phyloP scores from a whole-genome alignment of 2,329 filamentous ascomycete species.

The Ceratocystis cubensis region DNA sequence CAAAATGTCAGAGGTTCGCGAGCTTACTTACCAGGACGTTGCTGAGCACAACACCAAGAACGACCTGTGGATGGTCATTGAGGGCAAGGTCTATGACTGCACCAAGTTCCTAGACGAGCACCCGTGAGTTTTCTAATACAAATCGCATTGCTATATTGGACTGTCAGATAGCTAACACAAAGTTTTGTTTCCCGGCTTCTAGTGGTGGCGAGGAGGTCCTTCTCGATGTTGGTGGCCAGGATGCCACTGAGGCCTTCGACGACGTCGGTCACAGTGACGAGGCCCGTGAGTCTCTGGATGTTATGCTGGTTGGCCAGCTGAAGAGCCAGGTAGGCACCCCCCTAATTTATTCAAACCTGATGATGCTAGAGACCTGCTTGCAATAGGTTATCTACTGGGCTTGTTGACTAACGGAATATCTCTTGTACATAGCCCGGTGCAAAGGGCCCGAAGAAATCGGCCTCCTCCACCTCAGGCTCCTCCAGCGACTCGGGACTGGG shows the following conservation, averaged over 20 bases:
- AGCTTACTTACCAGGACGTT: conserved; percentile 69
- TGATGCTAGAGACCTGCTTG: no score
- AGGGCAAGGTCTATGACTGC: conserved; percentile 92
- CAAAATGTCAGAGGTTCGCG: conserved; percentile 29
- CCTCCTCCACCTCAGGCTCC: conserved; percentile 37
- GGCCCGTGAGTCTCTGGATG: conserved; percentile 82
- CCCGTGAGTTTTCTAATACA: conserved; percentile 47
- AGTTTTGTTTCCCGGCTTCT: conserved; percentile 21
- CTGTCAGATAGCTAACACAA: not conserved
- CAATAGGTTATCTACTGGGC: no score
- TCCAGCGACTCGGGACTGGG: conserved; percentile 48
- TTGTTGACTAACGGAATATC: not conserved
- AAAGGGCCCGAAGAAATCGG: conserved; percentile 53
- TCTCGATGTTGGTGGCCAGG: conserved; percentile 88
- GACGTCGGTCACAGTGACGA: conserved; percentile 99
- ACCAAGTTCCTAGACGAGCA: conserved; percentile 93
- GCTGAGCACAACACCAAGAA: conserved; percentile 83
- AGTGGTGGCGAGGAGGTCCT: conserved; percentile 98
- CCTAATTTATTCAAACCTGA: not conserved
- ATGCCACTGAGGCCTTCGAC: conserved; percentile 95
- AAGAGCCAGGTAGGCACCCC: conserved; percentile 59
- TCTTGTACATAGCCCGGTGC: conserved; percentile 53
- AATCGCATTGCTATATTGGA: not conserved
- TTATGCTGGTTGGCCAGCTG: conserved; percentile 59
- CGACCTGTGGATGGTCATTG: conserved; percentile 80